Percentiles rank a stretch among this genome's conserved stretches.
Conservation (phyloP, 176 grass and related monocot genomes). For the Elymus sibiricus region DNA sequence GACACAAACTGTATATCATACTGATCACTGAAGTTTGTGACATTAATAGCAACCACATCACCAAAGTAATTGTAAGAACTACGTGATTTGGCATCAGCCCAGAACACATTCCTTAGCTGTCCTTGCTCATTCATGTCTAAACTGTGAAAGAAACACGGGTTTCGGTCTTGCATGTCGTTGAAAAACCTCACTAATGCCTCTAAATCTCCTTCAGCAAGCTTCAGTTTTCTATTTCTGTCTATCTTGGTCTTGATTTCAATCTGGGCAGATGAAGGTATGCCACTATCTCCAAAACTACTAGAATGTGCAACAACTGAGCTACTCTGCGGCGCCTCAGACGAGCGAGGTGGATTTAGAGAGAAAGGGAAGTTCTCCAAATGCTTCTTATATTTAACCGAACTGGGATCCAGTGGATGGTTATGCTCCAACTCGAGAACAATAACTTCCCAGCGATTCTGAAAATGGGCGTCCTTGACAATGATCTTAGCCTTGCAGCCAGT, state of each 20-base stretch:
- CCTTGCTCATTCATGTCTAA: slow-evolving; percentile 88
- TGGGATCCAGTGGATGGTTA: slow-evolving; percentile 75
- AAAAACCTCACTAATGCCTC: slow-evolving; percentile 66
- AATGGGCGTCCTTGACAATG: slow-evolving; percentile 85
- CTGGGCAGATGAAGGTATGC: slow-evolving; percentile 29
- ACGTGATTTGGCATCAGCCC: slow-evolving; percentile 77
- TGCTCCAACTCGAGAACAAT: slow-evolving; percentile 79
- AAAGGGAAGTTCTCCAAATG: slow-evolving; percentile 63
- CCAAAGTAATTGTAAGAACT: slow-evolving; percentile 66
- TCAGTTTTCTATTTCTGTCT: slow-evolving; percentile 65
- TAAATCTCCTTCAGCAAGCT: slow-evolving; percentile 65
- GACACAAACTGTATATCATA: slow-evolving; percentile 71
- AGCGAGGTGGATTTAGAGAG: slow-evolving; percentile 36
- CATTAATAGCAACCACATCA: slow-evolving; percentile 75
- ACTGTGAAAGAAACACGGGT: slow-evolving; percentile 70
- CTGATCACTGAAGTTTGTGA: slow-evolving; percentile 55
- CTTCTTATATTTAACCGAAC: slow-evolving; percentile 63
- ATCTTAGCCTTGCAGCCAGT: slow-evolving; percentile 91
- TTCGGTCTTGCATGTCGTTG: slow-evolving; percentile 72
- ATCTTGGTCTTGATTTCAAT: slow-evolving; percentile 52
- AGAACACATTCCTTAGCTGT: slow-evolving; percentile 76
- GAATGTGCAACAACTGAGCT: slow-evolving; percentile 14
- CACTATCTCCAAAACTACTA: slow-evolving; percentile 24
- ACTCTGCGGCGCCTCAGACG: slow-evolving; percentile 33
- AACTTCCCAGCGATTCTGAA: slow-evolving; percentile 81